A percentile compares a stretch with the other conserved stretches of the same genome.
Evolutionary conservation across 441 rosid genomes (phyloP).

Genomic region (Pelargonium fulgidum): DNA sequence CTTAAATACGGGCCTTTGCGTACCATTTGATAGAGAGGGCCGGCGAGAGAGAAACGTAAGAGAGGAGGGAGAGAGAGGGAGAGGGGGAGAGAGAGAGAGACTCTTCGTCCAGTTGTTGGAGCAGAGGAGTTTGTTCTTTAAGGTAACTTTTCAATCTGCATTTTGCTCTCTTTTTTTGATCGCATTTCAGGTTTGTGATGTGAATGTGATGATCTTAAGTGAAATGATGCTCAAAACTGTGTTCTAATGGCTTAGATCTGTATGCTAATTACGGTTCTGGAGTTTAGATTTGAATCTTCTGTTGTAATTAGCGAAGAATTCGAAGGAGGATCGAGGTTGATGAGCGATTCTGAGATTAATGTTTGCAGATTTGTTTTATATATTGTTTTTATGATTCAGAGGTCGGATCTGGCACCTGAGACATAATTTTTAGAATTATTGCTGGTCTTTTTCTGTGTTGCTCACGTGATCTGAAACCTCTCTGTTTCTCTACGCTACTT

Average conservation of each 20-base stretch:
- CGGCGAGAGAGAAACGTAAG: background rate
- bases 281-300: background rate
- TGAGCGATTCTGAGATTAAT: background rate
- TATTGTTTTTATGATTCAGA: background rate
- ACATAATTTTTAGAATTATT: background rate
- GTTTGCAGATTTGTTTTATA: background rate
- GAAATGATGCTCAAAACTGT: too few relatives aligned
- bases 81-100: too few relatives aligned
- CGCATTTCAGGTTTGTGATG: background rate
- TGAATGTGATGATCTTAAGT: background rate
- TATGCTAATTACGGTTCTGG: background rate
- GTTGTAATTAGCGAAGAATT: background rate
- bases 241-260: background rate
- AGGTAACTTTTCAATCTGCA: background rate
- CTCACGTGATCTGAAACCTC: background rate
- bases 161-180: background rate
- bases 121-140: background rate
- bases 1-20: slow-evolving; percentile 2
- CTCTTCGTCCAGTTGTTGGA: background rate
- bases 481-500: too few relatives aligned
- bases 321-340: background rate
- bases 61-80: too few relatives aligned
- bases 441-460: background rate
- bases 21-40: background rate
- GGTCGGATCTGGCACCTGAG: slow-evolving; percentile 1